Evolutionary conservation across 2,329 filamentous ascomycete species (phyloP).

Genomic region (Fusarium fujikuroi): DNA sequence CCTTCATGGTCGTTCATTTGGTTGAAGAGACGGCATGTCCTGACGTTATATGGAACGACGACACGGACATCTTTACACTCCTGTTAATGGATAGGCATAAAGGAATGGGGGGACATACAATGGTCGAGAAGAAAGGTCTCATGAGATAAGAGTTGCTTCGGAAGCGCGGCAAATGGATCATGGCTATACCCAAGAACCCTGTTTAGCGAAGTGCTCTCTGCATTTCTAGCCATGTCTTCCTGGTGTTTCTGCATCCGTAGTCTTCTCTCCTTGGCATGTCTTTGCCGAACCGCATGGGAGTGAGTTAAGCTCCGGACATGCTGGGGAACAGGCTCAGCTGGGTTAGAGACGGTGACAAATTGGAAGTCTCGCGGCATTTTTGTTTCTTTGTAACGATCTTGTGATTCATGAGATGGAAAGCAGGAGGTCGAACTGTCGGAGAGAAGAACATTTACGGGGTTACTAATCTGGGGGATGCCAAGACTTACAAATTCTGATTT

Average conservation of each 20-base stretch:
- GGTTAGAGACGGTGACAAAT: constrained; percentile 12
- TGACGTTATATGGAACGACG: background rate
- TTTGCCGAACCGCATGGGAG: constrained; percentile 5
- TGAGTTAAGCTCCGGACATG: constrained; percentile 1
- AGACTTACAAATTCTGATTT: background rate
- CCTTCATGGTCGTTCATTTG: background rate
- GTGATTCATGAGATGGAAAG: background rate
- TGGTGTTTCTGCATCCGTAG: constrained; percentile 1
- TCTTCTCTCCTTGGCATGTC: constrained; percentile 17
- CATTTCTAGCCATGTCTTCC: background rate
- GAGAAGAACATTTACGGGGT: background rate
- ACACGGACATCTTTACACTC: background rate
- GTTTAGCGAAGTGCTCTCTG: background rate
- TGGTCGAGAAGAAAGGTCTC: constrained; percentile 13
- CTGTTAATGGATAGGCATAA: fast-evolving
- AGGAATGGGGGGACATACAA: background rate
- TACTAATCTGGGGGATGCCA: background rate
- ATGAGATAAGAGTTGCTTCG: background rate
- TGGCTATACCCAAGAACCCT: background rate
- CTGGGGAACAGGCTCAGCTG: background rate
- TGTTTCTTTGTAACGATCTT: background rate
- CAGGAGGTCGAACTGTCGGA: background rate
- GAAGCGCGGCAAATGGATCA: background rate
- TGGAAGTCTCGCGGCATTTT: constrained; percentile 4
- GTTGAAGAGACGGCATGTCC: background rate